Base-by-base conservation (phyloP, 495 filamentous ascomycete species). In the Penicillium angulare region DNA sequence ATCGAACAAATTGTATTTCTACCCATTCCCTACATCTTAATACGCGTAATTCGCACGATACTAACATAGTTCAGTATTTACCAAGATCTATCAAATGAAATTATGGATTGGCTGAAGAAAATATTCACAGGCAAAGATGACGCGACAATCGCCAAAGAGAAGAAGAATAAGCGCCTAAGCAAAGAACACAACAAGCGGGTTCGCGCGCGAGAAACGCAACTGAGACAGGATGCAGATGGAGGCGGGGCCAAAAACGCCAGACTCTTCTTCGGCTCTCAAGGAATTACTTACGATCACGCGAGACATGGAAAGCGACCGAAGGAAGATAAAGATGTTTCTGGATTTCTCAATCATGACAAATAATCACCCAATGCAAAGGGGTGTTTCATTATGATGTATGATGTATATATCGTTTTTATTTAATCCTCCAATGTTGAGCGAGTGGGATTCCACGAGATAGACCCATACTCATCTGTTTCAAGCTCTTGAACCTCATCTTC, bases 401-500 rank as follows among this genome's bases (percentile, higher is more conserved):
- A n/a, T n/a, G n/a, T n/a, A n/a, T n/a, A 38, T 16, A 38, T 43
- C 7, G 4, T 22, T 13, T 26, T 15, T 18, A 34, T 20, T 33
- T 7, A 60, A 16, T 60, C 57, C 13, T 56, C 49, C 24, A 60
- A 26, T 27, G 40, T 56, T 0, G 44, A 32, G 5, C 45, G 34
- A 20, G 58, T 61, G 5, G 61, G 61, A 45, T 64, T 55, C 88
- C 88, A 92, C 41, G 75, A 68, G 42, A 78, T 78, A 10, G 85
- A 82, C 13, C 51, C 50, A 60, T 90, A 89, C 55, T 83, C 79
- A 79, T 77, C 38, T 7, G 60, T 63, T 27, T 66, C 51, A 4
- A 92, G 59, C n/a, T 52, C 66, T 49, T 77, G 67, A 61, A 90
- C 75, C 44, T 91, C 87, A 44, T 85, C 80, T 3, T 66, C 59